Evolutionary conservation across 2,329 filamentous ascomycete species (phyloP), one percentile per base, ranked within the genome.

Genomic region (Graphilbum ipis-grandicollis): DNA sequence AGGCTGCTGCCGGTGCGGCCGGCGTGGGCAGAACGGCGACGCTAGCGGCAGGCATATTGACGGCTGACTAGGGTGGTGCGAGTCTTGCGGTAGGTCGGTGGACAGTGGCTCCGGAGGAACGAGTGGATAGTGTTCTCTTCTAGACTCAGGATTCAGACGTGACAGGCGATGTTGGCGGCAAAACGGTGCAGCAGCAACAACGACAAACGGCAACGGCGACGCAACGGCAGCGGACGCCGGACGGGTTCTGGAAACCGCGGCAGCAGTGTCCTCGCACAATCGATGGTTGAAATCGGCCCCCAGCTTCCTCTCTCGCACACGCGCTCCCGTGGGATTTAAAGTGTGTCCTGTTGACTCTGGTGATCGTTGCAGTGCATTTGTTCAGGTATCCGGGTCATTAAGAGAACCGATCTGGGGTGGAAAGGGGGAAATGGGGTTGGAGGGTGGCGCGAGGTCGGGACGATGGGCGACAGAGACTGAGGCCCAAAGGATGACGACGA

Each of bases 241-340:
- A 46, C 47, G 46, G 48, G 49, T 49, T 49, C 53, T 50, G 51
- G 46, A 48, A 49, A 46, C 44, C 39, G 42, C 42, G 40, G 43
- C 45, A 47, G 37, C 41, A n/a, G n/a, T 46, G 46, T 52, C 53
- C 52, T 56, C 54, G 51, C 57, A 62, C 62, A 58, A 39, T 63
- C 60, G 65, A 71, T 68, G 59, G 64, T 71, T 70, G 68, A 71
- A 62, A 69, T 68, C 65, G 64, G 56, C 41, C 44, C 44, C 58
- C 59, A 53, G 45, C 58, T 60, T n/a, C 55, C 66, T 71, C 66
- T 58, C 67, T 70, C 66, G 64, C 66, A 61, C 66, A 65, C 66
- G 62, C 65, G 62, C 64, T 72, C 68, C 68, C 72, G 71, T 75
- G 63, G 64, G 66, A 59, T 71, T 77, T 71, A 78, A 76, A 77